Percentiles rank a stretch among this genome's conserved stretches.
Conservation (phyloP, 2,329 filamentous ascomycete genomes). For the Verticillium nonalfalfae region DNA sequence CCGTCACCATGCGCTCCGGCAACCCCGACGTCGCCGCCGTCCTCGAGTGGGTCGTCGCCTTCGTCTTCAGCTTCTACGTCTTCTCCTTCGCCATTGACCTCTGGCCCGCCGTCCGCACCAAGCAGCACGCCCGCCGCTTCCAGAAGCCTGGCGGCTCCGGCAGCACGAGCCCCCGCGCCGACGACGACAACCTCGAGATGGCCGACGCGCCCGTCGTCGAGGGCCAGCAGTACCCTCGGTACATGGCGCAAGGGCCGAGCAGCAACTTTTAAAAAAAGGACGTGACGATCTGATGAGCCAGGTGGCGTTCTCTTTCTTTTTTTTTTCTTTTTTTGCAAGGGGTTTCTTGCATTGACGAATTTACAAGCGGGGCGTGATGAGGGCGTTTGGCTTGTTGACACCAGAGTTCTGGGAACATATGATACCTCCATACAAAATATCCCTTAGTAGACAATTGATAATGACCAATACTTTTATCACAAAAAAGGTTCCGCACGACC, state of each 20-base stretch:
- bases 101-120: conserved; percentile 65
- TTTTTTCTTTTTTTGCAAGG: no score
- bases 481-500: no score
- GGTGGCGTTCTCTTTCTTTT: no score
- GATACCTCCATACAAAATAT: not conserved
- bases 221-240: not conserved
- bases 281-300: no score
- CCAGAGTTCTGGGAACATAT: not conserved
- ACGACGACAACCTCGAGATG: not conserved
- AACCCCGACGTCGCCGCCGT: conserved; percentile 64
- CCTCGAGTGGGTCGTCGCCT: conserved; percentile 72
- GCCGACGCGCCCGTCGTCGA: not conserved
- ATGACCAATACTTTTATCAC: not conserved
- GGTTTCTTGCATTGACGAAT: no score
- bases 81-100: conserved; percentile 85
- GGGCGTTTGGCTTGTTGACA: not conserved
- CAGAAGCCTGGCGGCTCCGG: conserved; percentile 5
- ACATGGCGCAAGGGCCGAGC: not conserved
- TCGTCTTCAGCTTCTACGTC: conserved; percentile 84
- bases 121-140: conserved; percentile 20
- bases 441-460: not conserved
- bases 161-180: not conserved
- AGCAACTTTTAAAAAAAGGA: not conserved
- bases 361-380: not conserved
- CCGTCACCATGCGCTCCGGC: conserved; percentile 39